Evolutionary conservation across 768 basidiomycete genomes (phyloP), one percentile per base, ranked within the genome.

Genomic region (Lentinus brumalis): DNA sequence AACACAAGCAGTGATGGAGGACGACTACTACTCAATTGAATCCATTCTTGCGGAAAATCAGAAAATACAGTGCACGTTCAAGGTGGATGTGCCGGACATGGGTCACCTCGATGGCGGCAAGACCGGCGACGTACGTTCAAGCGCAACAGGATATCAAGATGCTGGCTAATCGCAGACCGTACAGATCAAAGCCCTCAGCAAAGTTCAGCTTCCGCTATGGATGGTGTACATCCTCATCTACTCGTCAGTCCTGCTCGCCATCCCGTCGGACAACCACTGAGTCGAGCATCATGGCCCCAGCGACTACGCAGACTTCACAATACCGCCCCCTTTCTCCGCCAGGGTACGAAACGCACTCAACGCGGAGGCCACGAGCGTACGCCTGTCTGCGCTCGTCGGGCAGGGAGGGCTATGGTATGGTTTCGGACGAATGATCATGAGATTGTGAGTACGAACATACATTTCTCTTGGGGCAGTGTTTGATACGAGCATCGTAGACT

Each of bases 51-150:
- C 94, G 15, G 93, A 94, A 70, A 96, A 96, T 70, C 69, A 96
- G 92, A 97, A 94, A 83, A 81, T 98, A 40, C 92, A 94, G 77
- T 97, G 95, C 73, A 93, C 89, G 3, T 96, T 98, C 80, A 91
- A 92, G 67, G 80, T 91, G 46, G 87, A 89, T 59, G 86, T 97
- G 16, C 85, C 87, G 7, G 86, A 87, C 62, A 87, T 97, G 80
- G 95, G 95, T 2, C 92, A 96, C 71, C 83, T 97, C 11, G 92
- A 91, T 47, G 92, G 93, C 50, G 92, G 93, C 29, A 84, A 83
- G 56, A 91, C 95, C 46, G 85, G 85, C 71, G 88, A 96, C 74
- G 95, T 89, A 76, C 67, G 87, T 52, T 59, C 32, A 16, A 12
- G 40, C 4, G 16, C 44, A 14, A 30, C 38, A 29, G 51, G 41